Base-by-base conservation (phyloP, 352 stramenopile species). In the Peronosclerospora sorghi region DNA sequence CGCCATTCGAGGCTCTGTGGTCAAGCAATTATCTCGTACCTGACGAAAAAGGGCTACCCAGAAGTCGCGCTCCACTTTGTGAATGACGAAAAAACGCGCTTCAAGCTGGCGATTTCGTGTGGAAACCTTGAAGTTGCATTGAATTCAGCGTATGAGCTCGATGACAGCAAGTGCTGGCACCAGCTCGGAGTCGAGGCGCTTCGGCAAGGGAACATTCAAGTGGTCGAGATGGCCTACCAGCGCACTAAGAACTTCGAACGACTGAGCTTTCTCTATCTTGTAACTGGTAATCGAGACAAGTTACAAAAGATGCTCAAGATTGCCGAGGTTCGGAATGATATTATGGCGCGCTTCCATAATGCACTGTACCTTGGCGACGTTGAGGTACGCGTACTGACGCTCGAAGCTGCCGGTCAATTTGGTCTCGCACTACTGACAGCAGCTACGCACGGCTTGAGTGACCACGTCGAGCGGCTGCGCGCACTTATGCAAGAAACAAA, bases 261-360 rank as follows among this genome's bases (percentile, higher is more conserved):
- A n/a, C 71, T 99, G 12, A 97, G 86, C 40, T 99, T 99, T 70
- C 67, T 99, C 23, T 99, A 99, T 71, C 73, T 98, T 13, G 86
- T 99, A 32, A 98, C 96, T 35, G 96, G 96, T 43, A 97, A 98
- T 69, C 95, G 81, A 29, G 95, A 98, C 49, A 99, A 99, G 72
- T 81, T 99, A 8, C 81, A 91, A 51, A 99, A 99, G 73, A 99
- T 99, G 96, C 78, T 98, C 45, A 98, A 98, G 69, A 99, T 99
- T 40, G 92, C 95, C 4, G 94, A 98, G 63, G 95, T 98, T 61
- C 83, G 95, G 42, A 87, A 94, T 51, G 96, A 99, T 60, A 95
- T 98, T 48, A 98, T 99, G 95, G 94, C 87, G 18, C 86, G 93
- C 36, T 99, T 98, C 67, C 95, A 98, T 74, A 99, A 99, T 67